Evolutionary conservation across 805 yeast genomes (phyloP), one percentile per base, ranked within the genome.

Genomic region (Candida tallmaniae): DNA sequence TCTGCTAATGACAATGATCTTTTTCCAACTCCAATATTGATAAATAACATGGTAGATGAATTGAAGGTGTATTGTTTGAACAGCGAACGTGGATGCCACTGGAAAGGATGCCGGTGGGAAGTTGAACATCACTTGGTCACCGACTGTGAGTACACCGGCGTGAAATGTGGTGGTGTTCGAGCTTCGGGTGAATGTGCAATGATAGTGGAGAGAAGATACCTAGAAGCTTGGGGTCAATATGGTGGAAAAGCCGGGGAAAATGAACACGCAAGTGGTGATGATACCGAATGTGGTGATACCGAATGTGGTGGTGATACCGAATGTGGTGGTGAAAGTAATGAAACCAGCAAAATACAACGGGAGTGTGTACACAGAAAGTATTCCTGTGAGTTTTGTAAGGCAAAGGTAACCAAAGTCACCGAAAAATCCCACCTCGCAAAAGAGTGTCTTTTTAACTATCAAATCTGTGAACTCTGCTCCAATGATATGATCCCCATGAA

Each of bases 31-130:
- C 84, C 86, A 0, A 67, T 76, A 15, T 56, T 80, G 6, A 58
- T 80, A 3, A 53, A 71, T n/a, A 76, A 78, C 44, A 65, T 81
- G 45, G 63, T 78, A 1, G 83, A 80, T 48, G 84, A 79, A 27
- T 60, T 80, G 29, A 56, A 62, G 29, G 84, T 80, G 2, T 53
- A 52, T 31, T 80, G 88, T 48, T 60, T 78, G 32, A 73, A 75
- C 44, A 32, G 43, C 5, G 56, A 49, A 25, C 50, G 80, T 29
- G 86, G 85, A 0, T 80, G 87, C 49, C 49, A 40, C 1, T 73
- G 78, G 76, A 46, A 42, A 4, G 83, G 81, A 3, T 64, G 73
- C 35, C 57, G 85, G 15, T 78, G 85, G 81, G 68, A 71, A 34
- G 47, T 79, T 5, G 68, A 68, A 32, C 65, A 56, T 28, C 87